Conservation (phyloP, 331 rosid species). For the Erythrophleum ivorense region DNA sequence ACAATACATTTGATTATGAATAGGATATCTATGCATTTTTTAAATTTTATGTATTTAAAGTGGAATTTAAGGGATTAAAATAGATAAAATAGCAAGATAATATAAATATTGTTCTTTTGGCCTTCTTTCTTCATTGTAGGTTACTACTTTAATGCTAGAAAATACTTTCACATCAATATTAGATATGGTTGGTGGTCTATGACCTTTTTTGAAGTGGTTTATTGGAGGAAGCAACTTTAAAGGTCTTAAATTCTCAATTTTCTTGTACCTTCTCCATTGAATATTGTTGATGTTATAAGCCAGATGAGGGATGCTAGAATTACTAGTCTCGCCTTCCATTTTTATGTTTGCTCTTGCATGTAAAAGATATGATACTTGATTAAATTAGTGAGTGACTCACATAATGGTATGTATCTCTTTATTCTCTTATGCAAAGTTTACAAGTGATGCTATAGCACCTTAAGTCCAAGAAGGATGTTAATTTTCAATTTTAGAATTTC, state of each 20-base stretch:
- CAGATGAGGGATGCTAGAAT: conserved; percentile 62
- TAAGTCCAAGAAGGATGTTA: conserved; percentile 24
- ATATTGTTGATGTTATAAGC: conserved; percentile 81
- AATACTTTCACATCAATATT: conserved; percentile 95
- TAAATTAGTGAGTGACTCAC: conserved; percentile 30
- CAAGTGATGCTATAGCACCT: neutral
- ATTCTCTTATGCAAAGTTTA: neutral
- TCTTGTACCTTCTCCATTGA: conserved; percentile 96
- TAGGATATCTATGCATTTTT: too few species aligned
- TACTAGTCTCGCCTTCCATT: conserved; percentile 24
- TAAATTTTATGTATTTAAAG: too few species aligned
- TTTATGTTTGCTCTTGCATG: conserved; percentile 1
- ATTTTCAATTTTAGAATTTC: conserved; percentile 15
- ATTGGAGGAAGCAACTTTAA: conserved; percentile 84
- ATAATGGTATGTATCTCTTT: neutral
- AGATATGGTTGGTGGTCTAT: conserved; percentile 96
- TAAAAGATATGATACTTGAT: conserved; percentile 1
- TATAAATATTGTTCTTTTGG: conserved; percentile 1
- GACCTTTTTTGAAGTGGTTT: conserved; percentile 93
- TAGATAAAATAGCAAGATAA: too few species aligned
- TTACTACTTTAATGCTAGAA: conserved; percentile 87
- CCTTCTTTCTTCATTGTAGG: conserved; percentile 58
- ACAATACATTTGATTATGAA: too few species aligned
- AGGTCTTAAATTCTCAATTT: conserved; percentile 85
- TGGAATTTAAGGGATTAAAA: too few species aligned